Base-by-base conservation (phyloP, 768 basidiomycete genomes). In the Auriscalpium vulgare region DNA sequence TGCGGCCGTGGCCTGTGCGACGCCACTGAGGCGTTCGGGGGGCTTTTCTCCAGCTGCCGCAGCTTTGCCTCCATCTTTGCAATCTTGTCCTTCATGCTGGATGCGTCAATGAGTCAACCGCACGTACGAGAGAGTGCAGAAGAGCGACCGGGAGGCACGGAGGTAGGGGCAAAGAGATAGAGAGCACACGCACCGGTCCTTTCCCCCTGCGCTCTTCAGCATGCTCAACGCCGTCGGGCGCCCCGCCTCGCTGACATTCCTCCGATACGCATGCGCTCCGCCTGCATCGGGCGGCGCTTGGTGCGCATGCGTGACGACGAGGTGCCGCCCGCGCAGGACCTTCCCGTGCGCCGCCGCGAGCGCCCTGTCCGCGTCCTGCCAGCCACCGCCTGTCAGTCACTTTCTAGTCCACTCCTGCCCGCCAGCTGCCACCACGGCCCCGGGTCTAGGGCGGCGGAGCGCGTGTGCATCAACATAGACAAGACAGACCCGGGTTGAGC, bases 61-160 rank as follows among this genome's bases (percentile, higher is more conserved):
- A 99, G 75, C 70, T 99, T 99, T 2, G 95, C 95, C 71, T 99
- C 97, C 79, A 97, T 88, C 65, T 87, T 81, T 8, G 94, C 93
- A 62, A 99, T 99, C 72, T 97, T 97, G 63, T 84, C 85, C 46
- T 79, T 74, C 2, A 91, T 94, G 50, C 90, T 95, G 64, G 43
- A 16, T 35, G 17, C 9, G 61, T 58, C 23, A 36, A 45, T 55
- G 51, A 49, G 45, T n/a, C 23, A 34, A 11, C 14, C 23, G 23
- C 23, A 2, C 23, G 5, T 29, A 7, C 29, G 29, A 29, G 29
- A 5, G 29, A 5, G 29, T 29, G 29, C 29, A 29, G 29, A 29
- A 29, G 7, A 29, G 29, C 4, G 7, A 29, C 29, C 29, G 29
- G 29, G 29, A 29, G 29, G 7, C 29, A 29, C 29, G 29, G 29